Percentiles rank a stretch among this genome's conserved stretches.
Evolutionary conservation across 2,329 filamentous ascomycete genomes (phyloP).

Genomic region (Hypoxylon sp.): DNA sequence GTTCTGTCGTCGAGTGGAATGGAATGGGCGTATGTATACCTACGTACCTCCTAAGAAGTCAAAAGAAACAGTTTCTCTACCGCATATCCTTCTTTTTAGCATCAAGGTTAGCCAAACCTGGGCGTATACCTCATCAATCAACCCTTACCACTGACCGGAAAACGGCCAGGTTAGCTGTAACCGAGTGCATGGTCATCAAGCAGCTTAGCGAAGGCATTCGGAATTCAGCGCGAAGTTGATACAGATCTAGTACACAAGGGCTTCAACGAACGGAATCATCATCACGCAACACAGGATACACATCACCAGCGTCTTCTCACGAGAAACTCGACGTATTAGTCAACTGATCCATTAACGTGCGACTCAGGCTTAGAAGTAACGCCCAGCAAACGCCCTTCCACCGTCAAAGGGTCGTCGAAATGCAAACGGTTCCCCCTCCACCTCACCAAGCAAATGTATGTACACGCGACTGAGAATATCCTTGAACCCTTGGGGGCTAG

Average conservation of each 20-base stretch:
- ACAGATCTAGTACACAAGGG: too few relatives aligned
- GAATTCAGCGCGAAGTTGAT: too few relatives aligned
- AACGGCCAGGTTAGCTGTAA: too few relatives aligned
- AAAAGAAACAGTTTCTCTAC: too few relatives aligned
- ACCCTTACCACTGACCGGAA: too few relatives aligned
- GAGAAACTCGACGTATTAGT: neutral
- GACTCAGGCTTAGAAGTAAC: constrained; percentile 32
- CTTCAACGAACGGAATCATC: too few relatives aligned
- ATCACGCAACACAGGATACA: neutral
- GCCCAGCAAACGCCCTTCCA: constrained; percentile 31
- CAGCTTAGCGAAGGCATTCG: neutral
- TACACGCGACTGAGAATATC: constrained; percentile 33
- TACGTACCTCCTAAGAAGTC: too few relatives aligned
- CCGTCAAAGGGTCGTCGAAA: constrained; percentile 17
- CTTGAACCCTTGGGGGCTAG: neutral
- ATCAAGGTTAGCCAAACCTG: too few relatives aligned
- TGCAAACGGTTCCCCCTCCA: constrained; percentile 7
- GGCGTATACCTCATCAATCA: neutral
- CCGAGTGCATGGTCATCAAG: too few relatives aligned
- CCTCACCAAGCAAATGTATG: constrained; percentile 33
- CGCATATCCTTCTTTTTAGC: too few relatives aligned
- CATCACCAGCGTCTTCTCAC: neutral
- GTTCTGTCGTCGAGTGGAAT: neutral
- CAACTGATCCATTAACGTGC: constrained; percentile 11
- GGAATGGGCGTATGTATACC: neutral